Conservation (phyloP, 257 asterid species). For the Primulina tabacum region DNA sequence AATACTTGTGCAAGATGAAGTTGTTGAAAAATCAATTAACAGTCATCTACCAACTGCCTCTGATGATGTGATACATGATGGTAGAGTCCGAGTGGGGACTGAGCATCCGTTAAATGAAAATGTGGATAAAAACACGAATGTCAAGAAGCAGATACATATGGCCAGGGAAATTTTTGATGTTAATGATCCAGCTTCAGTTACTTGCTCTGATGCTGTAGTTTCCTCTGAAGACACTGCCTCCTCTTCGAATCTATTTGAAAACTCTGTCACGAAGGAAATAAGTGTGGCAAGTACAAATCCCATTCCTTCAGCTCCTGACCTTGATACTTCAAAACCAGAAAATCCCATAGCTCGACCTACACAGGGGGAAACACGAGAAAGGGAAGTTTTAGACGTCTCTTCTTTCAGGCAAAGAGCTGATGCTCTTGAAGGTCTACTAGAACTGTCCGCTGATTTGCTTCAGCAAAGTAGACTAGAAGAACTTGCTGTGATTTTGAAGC, state of each 20-base stretch:
- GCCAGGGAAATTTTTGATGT: slow-evolving; percentile 47
- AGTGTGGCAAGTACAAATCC: slow-evolving; percentile 34
- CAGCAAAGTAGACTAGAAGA: slow-evolving; percentile 86
- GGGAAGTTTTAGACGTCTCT: slow-evolving; percentile 70
- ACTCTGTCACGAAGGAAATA: slow-evolving; percentile 47
- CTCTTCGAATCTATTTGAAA: slow-evolving; percentile 36
- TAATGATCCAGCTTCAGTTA: slow-evolving; percentile 32
- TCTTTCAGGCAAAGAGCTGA: slow-evolving; percentile 92
- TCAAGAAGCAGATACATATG: slow-evolving; percentile 48
- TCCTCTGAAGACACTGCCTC: slow-evolving; percentile 29
- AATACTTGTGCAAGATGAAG: slow-evolving; percentile 39
- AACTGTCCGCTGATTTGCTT: slow-evolving; percentile 93
- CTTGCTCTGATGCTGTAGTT: slow-evolving; percentile 27
- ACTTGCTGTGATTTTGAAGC: slow-evolving; percentile 78
- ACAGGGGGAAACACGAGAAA: slow-evolving; percentile 47
- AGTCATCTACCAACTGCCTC: slow-evolving; percentile 46
- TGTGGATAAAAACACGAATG: slow-evolving; percentile 36
- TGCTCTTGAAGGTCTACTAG: slow-evolving; percentile 91
- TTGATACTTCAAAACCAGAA: slow-evolving; percentile 37
- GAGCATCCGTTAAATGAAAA: slow-evolving; percentile 47
- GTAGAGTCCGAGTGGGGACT: slow-evolving; percentile 57
- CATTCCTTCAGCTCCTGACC: slow-evolving; percentile 21
- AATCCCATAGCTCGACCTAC: slow-evolving; percentile 28
- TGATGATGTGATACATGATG: slow-evolving; percentile 65
- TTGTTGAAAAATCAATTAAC: slow-evolving; percentile 35